phyloP scores from a whole-genome alignment of 169 alveolate species.

The Neospora caninum region DNA sequence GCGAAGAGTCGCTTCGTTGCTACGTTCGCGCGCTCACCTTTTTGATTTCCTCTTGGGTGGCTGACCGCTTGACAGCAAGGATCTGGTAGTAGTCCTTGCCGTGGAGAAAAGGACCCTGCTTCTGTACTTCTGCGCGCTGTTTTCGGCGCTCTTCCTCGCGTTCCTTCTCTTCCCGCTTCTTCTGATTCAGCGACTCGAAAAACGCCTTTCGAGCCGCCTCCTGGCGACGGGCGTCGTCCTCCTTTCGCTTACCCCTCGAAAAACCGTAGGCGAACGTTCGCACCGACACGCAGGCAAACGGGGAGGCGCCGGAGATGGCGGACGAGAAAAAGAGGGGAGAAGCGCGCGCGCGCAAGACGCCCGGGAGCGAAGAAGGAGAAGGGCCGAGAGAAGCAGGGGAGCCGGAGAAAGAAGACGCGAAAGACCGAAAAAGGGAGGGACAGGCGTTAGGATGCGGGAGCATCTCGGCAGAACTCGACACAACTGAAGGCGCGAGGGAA shows the following conservation, averaged over 20 bases:
- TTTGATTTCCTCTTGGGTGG: neutral
- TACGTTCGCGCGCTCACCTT: neutral
- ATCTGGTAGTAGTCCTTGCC: neutral
- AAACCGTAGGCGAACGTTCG: neutral
- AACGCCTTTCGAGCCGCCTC: conserved; percentile 8
- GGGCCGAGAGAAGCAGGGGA: too few species aligned
- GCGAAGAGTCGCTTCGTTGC: too few species aligned
- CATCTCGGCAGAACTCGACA: too few species aligned
- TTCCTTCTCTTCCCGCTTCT: neutral
- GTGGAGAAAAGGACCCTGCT: neutral
- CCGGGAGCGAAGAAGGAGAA: too few species aligned
- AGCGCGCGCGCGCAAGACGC: too few species aligned
- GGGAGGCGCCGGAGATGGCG: neutral
- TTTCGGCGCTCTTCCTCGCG: neutral
- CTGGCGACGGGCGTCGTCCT: neutral
- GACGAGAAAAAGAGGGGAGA: neutral
- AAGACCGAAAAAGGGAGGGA: too few species aligned
- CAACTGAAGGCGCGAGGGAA: too few species aligned
- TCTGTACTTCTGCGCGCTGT: neutral
- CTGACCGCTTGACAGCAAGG: neutral
- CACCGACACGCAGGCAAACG: neutral
- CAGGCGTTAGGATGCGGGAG: too few species aligned
- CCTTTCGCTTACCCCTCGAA: neutral
- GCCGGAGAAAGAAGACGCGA: too few species aligned
- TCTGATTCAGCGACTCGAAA: neutral